Base-by-base conservation (phyloP, 1,284 basidiomycete species). In the Filobasidium uniguttulatum region DNA sequence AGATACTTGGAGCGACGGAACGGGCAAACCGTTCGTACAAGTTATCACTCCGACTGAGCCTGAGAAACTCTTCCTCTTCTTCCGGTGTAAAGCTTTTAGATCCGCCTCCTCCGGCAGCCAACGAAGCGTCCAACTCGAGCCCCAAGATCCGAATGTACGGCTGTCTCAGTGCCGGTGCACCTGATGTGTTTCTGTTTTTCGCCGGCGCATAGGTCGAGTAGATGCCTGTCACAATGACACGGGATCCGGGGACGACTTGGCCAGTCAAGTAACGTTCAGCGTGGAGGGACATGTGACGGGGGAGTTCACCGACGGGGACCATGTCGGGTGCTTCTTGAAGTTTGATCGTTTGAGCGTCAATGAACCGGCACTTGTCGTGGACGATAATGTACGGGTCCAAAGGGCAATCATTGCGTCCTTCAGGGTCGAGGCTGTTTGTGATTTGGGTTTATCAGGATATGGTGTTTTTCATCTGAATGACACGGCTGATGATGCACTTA, bases 301-400 rank as follows among this genome's bases (percentile, higher is more conserved):
- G 94, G 41, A 99, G 74, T 64, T 99, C 94, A 74, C 94, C 94
- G 20, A 98, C 90, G 2, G 94, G 94, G 0, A 99, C 94, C 89
- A 97, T 96, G 67, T 99, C 94, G 0, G 94, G 94, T 6, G 93
- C 91, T 71, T 99, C 94, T 68, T 99, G 94, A 14, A 99, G 77
- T 68, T 99, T 99, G 60, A 99, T 77, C 6, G 81, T 86, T 70
- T 99, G 94, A 60, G 91, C 87, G 66, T 99, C 94, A 25, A 93
- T 83, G 65, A 98, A 99, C 3, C 77, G 74, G 47, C 89, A 98
- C 68, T 89, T 87, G 49, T 90, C 85, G 69, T 99, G 94, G 10
- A 98, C 75, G 60, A 99, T 94, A 43, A 93, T 76, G 70, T 90
- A 99, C 0, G 94, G 94, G 64, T 99, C 94, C 49, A 96, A 71